Conservation (phyloP, 1,139 yeast genomes). For the Blastobotrys malaysiensis region DNA sequence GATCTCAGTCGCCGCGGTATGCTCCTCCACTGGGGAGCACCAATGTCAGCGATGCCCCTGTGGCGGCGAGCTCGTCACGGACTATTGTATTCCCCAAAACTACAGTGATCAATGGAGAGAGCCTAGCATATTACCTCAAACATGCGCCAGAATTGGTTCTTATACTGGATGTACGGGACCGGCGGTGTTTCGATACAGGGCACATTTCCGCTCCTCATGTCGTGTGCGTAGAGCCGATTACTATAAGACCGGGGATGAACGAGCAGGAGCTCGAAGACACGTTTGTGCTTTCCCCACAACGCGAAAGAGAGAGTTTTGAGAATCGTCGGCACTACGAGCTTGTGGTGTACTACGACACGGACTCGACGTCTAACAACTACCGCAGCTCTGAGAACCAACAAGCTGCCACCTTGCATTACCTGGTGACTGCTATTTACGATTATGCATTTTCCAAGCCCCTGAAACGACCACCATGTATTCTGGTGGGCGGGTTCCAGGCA, state of each 20-base stretch:
- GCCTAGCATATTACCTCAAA: conserved; percentile 25
- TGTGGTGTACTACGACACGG: conserved; percentile 55
- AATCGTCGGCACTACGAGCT: conserved; percentile 51
- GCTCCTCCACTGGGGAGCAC: neutral
- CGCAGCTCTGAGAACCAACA: conserved; percentile 19
- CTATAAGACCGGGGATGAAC: conserved; percentile 41
- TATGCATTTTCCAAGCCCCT: conserved; percentile 44
- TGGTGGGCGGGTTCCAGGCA: conserved; percentile 49
- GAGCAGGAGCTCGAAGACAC: conserved; percentile 59
- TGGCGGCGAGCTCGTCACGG: neutral
- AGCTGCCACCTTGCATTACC: conserved; percentile 17
- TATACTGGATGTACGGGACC: conserved; percentile 61
- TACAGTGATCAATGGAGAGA: conserved; percentile 28
- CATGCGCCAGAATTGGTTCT: conserved; percentile 35
- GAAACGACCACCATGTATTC: conserved; percentile 46
- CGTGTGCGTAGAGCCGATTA: conserved; percentile 68
- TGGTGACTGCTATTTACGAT: conserved; percentile 30
- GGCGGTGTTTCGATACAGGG: conserved; percentile 50
- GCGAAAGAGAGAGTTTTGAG: conserved; percentile 48
- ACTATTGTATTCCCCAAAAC: conserved; percentile 28
- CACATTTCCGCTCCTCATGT: conserved; percentile 55
- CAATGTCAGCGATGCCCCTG: neutral
- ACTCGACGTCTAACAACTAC: conserved; percentile 18
- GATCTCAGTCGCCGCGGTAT: neutral
- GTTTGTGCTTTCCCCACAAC: conserved; percentile 49